A percentile compares a stretch with the other conserved stretches of the same genome.
These are phyloP conservation scores for Pseudogymnoascus sp. DNA, from an alignment of 2,329 filamentous ascomycete species.

Conservation along the genomic window DNA sequence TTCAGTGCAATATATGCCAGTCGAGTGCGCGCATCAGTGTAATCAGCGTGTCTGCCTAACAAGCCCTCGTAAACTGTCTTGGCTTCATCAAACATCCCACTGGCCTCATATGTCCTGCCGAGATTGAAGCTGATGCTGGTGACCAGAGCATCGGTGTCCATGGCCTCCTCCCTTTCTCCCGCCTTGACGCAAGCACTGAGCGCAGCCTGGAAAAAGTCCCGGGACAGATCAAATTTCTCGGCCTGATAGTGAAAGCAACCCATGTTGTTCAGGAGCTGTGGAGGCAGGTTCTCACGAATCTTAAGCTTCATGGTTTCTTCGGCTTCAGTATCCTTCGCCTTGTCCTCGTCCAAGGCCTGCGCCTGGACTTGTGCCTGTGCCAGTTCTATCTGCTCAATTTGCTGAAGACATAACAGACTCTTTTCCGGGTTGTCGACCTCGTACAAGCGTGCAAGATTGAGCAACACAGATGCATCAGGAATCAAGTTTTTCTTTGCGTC, in stretches of 20 bases:
- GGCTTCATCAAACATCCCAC: slow-evolving; percentile 71
- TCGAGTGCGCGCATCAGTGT: slow-evolving; percentile 82
- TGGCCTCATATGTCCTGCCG: slow-evolving; percentile 83
- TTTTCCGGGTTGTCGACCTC: slow-evolving; percentile 80
- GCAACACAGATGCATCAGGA: slow-evolving; percentile 76
- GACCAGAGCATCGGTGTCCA: slow-evolving; percentile 83
- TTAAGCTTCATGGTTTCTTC: slow-evolving; percentile 49
- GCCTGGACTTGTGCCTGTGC: slow-evolving; percentile 40
- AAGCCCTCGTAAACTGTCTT: slow-evolving; percentile 82
- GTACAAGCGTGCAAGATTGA: slow-evolving; percentile 87
- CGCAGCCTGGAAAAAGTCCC: slow-evolving; percentile 86
- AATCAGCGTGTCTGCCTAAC: slow-evolving; percentile 76
- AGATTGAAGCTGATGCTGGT: slow-evolving; percentile 97
- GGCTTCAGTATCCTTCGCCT: slow-evolving; percentile 50
- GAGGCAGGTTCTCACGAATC: slow-evolving; percentile 71
- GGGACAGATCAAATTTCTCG: slow-evolving; percentile 70
- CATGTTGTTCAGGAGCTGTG: slow-evolving; percentile 93
- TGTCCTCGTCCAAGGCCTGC: slow-evolving; percentile 56
- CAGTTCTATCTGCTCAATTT: slow-evolving; percentile 84
- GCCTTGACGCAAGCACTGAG: slow-evolving; percentile 79
- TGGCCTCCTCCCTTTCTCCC: slow-evolving; percentile 61
- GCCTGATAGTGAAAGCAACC: slow-evolving; percentile 89
- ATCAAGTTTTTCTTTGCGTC: slow-evolving; percentile 77
- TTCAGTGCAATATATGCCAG: slow-evolving; percentile 84
- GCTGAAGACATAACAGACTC: slow-evolving; percentile 80